phyloP scores from a whole-genome alignment of 2,329 filamentous ascomycete species.

The Pseudocercospora cruenta region DNA sequence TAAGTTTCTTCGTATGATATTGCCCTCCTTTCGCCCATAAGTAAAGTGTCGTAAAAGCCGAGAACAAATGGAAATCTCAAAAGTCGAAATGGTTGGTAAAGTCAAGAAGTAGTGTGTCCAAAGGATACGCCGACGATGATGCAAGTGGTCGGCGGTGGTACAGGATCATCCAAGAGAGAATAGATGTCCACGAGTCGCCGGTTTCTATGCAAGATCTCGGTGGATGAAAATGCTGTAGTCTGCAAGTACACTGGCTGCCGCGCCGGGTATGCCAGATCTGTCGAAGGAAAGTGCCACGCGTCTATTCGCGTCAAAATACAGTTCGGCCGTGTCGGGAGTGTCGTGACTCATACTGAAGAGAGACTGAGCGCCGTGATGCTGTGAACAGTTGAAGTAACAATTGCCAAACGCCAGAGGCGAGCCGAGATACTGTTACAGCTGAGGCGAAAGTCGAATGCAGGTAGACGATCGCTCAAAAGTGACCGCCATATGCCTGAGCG shows the following conservation, averaged over 20 bases:
- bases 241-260: slow-evolving; percentile 14
- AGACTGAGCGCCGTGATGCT: slow-evolving; percentile 21
- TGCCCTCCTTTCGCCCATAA: slow-evolving; percentile 8
- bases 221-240: slow-evolving; percentile 16
- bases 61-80: slow-evolving; percentile 18
- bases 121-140: slow-evolving; percentile 20
- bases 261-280: slow-evolving; percentile 22
- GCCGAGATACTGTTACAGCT: slow-evolving; percentile 27
- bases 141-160: slow-evolving; percentile 23
- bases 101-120: slow-evolving; percentile 1
- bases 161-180: slow-evolving; percentile 17
- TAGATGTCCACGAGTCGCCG: slow-evolving; percentile 22
- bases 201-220: slow-evolving; percentile 20
- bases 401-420: slow-evolving; percentile 18
- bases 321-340: slow-evolving; percentile 23
- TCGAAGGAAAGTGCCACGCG: slow-evolving; percentile 18
- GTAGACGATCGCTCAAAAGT: slow-evolving; percentile 30
- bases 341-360: slow-evolving; percentile 27
- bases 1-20: slow-evolving; percentile 20
- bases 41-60: slow-evolving; percentile 11
- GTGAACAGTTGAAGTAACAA: slow-evolving; percentile 15
- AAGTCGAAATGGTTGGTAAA: slow-evolving; percentile 3
- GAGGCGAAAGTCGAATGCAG: background rate
- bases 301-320: slow-evolving; percentile 22
- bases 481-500: slow-evolving; percentile 29